Conservation (phyloP, 148 eudicot genomes). For the Beta vulgaris region DNA sequence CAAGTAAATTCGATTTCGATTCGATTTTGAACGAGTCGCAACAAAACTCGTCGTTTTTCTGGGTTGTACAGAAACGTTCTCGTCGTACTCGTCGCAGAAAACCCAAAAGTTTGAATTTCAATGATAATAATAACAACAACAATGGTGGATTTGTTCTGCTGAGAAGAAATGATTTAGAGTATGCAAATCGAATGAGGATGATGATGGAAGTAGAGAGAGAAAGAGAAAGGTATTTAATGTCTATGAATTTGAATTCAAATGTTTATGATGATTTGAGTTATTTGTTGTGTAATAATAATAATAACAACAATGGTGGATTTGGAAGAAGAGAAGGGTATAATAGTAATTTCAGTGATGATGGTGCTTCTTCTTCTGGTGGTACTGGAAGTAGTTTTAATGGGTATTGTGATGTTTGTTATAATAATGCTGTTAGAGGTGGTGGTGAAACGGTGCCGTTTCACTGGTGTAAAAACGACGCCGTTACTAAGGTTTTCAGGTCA, state of each 20-base stretch:
- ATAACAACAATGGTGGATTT: neutral
- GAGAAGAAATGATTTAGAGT: slow-evolving; percentile 5
- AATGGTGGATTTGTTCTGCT: neutral
- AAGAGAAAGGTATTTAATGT: slow-evolving; percentile 37
- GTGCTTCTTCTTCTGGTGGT: slow-evolving; percentile 16
- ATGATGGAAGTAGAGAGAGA: slow-evolving; percentile 30
- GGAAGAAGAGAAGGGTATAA: slow-evolving; percentile 7
- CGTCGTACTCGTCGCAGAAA: slow-evolving; percentile 40
- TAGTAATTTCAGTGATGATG: neutral
- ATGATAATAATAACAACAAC: neutral
- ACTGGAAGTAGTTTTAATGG: slow-evolving; percentile 11
- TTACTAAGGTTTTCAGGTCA: slow-evolving; percentile 31
- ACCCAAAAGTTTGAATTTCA: neutral
- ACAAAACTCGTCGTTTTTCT: slow-evolving; percentile 30
- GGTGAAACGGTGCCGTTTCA: slow-evolving; percentile 46
- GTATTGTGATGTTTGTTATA: slow-evolving; percentile 46
- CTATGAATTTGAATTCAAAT: slow-evolving; percentile 34
- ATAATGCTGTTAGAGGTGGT: neutral
- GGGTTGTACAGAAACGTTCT: slow-evolving; percentile 53
- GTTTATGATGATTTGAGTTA: slow-evolving; percentile 32
- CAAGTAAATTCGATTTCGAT: slow-evolving; percentile 53
- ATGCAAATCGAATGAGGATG: slow-evolving; percentile 17
- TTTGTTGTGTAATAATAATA: slow-evolving; percentile 3
- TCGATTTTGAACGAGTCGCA: slow-evolving; percentile 18
- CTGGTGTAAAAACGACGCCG: slow-evolving; percentile 41